Evolutionary conservation across 306 rosid species (phyloP).

Genomic region (Lotus japonicus): DNA sequence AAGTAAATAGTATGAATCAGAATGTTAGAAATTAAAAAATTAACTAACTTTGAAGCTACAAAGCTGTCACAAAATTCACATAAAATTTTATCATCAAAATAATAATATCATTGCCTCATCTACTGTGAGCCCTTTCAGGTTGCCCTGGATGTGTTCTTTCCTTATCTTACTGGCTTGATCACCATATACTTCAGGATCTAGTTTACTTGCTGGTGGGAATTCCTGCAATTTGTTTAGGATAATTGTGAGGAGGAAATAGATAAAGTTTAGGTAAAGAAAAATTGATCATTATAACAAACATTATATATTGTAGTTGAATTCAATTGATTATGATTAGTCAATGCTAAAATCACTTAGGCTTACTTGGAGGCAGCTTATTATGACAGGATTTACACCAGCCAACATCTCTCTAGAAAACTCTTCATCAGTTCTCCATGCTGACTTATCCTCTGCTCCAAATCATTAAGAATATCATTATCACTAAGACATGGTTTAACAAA

Average conservation of each 20-base stretch:
- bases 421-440: conserved; percentile 82
- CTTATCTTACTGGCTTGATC: conserved; percentile 60
- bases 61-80: neutral
- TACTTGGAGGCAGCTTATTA: conserved; percentile 60
- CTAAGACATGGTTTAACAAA: no score
- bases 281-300: neutral
- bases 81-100: neutral
- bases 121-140: conserved; percentile 49
- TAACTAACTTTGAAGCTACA: neutral
- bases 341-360: neutral
- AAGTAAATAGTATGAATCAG: neutral
- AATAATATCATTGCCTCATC: conserved; percentile 45
- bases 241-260: neutral
- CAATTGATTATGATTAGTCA: neutral
- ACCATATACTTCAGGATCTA: conserved; percentile 46
- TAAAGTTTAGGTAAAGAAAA: no score
- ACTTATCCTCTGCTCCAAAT: conserved; percentile 52
- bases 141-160: conserved; percentile 40
- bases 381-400: conserved; percentile 75
- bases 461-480: conserved; percentile 14
- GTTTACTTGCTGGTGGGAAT: conserved; percentile 72
- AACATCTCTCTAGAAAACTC: conserved; percentile 90
- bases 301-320: no score
- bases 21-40: neutral
- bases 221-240: conserved; percentile 39